These are phyloP conservation scores for Verticillium nubilum DNA, from an alignment of 2,329 filamentous ascomycete species.

Conservation along the genomic window DNA sequence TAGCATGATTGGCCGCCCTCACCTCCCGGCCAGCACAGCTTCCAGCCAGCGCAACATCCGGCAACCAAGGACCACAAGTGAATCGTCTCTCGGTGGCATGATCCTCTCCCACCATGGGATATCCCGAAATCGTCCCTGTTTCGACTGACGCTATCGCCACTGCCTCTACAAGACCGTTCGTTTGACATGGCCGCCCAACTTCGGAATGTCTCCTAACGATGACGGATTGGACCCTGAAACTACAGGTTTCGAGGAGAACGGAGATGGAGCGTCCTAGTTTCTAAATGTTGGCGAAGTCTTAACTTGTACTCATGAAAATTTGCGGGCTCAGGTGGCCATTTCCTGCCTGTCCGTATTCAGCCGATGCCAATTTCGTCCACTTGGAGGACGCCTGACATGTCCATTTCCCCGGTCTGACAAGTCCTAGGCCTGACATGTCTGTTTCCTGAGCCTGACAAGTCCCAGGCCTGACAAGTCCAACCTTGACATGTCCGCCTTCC, in stretches of 20 bases:
- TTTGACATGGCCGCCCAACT: too few relatives aligned
- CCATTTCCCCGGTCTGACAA: background rate
- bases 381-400: background rate
- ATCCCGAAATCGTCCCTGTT: constrained; percentile 22
- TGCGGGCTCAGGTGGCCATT: background rate
- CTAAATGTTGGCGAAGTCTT: background rate
- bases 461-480: background rate
- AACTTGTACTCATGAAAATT: background rate
- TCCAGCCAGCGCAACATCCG: background rate
- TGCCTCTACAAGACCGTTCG: too few relatives aligned
- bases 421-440: background rate
- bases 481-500: background rate
- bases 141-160: too few relatives aligned
- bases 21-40: background rate
- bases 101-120: too few relatives aligned
- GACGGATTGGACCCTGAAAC: background rate
- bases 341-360: background rate
- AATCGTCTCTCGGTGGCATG: too few relatives aligned
- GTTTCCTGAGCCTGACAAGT: background rate
- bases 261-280: background rate
- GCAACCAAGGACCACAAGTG: too few relatives aligned
- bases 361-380: background rate
- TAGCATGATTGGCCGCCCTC: background rate
- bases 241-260: too few relatives aligned
- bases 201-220: too few relatives aligned